These are phyloP conservation scores for Wilcoxina mikolae DNA, from an alignment of 495 filamentous ascomycete genomes.

Conservation along the genomic window DNA sequence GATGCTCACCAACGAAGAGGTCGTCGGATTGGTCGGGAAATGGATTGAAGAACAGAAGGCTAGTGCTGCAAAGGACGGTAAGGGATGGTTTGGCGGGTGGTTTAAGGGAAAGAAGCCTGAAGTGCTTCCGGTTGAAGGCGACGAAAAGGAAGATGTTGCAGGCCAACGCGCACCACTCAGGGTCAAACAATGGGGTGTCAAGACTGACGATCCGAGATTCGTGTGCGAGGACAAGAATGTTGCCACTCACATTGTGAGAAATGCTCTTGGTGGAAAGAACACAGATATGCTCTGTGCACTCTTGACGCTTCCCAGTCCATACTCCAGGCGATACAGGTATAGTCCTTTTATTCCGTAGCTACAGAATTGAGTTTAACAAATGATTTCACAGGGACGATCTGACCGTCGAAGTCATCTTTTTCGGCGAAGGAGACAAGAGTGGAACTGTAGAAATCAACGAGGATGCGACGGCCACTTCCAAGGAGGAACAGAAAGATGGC, in stretches of 20 bases:
- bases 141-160: conserved; percentile 2
- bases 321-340: conserved; percentile 77
- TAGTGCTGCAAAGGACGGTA: conserved; percentile 28
- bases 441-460: conserved; percentile 68
- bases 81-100: conserved; percentile 36
- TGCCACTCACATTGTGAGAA: conserved; percentile 87
- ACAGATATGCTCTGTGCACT: conserved; percentile 88
- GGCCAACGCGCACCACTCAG: conserved; percentile 50
- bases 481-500: conserved; percentile 17
- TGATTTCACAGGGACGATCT: conserved; percentile 59
- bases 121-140: conserved; percentile 39
- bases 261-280: conserved; percentile 88
- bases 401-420: conserved; percentile 97
- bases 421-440: conserved; percentile 61
- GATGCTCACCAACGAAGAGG: conserved; percentile 98
- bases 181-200: conserved; percentile 68
- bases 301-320: conserved; percentile 80
- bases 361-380: conserved; percentile 1
- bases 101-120: conserved; percentile 27
- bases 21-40: conserved; percentile 86
- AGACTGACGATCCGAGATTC: conserved; percentile 55
- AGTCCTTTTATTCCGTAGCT: conserved; percentile 6
- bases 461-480: conserved; percentile 58
- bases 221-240: conserved; percentile 92
- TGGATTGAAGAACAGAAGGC: conserved; percentile 73